phyloP scores from a whole-genome alignment of 78 protist species.

The Monosiga brevicollis region DNA sequence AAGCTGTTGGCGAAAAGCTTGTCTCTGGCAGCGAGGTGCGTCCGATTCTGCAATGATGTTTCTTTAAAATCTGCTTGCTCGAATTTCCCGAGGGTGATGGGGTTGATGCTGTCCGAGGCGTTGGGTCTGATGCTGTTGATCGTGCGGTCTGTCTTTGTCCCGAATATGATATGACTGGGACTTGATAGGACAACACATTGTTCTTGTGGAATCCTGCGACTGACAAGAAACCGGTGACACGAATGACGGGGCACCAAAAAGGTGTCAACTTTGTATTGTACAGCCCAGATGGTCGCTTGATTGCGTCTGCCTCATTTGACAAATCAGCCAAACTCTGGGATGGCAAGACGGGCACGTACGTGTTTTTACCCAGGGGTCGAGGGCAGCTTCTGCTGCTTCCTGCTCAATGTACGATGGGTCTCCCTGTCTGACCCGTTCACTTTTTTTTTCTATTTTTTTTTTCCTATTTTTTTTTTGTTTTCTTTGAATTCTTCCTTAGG shows the following conservation, averaged over 20 bases:
- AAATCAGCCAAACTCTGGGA: conserved; percentile 91
- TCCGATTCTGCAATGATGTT: not conserved
- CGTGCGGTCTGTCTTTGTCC: not conserved
- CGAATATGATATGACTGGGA: not conserved
- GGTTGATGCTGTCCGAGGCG: not conserved
- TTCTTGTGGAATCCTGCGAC: conserved; percentile 85
- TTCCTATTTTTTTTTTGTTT: too few species aligned
- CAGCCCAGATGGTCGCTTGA: conserved; percentile 86
- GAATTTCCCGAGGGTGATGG: not conserved
- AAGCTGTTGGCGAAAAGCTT: too few species aligned
- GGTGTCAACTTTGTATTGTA: conserved; percentile 50
- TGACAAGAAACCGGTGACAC: conserved; percentile 59
- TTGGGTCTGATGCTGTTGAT: not conserved
- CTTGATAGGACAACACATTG: conserved; percentile 88
- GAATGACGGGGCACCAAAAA: conserved; percentile 89
- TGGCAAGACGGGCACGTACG: conserved; percentile 63
- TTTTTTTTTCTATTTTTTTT: too few species aligned
- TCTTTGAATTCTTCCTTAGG: too few species aligned
- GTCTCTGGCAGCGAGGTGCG: too few species aligned
- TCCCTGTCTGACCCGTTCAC: too few species aligned
- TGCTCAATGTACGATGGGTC: too few species aligned
- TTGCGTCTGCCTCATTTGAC: conserved; percentile 95
- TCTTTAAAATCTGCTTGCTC: not conserved
- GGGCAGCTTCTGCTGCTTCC: too few species aligned
- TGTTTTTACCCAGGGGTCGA: too few species aligned